Evolutionary conservation across 2,329 filamentous ascomycete genomes (phyloP), one percentile per base, ranked within the genome.

Genomic region (Paecilomyces sp.): DNA sequence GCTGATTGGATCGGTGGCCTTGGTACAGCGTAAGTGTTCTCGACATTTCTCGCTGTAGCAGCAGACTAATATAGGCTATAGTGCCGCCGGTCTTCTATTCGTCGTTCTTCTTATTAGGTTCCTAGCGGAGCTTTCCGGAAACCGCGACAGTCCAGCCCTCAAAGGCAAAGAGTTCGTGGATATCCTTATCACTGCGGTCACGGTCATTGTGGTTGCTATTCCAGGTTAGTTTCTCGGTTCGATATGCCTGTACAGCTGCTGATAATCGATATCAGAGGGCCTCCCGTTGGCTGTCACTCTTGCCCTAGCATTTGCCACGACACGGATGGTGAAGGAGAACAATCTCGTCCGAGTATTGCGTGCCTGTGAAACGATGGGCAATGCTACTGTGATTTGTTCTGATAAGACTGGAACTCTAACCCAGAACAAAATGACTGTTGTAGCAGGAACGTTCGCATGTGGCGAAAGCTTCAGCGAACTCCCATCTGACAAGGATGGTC

Each of bases 81-180:
- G 75, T 54, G 79, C 84, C 62, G 90, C 91, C 55, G 91, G 89
- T 64, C 79, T 94, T 13, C 80, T 96, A 54, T 96, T 97, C 76
- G 81, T 93, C 54, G 88, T 95, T 54, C 81, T 96, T 13, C 85
- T 96, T 68, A 92, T 96, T 77, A 85, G 91, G 67, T 97, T 96
- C 70, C 79, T 94, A 9, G 90, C 87, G 55, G 77, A 85, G 12
- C 82, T 96, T 2, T 81, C 74, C 58, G 77, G 74, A 18, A 80
- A 84, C 60, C 64, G 69, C 3, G 76, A 76, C 1, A 81, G 82
- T 0, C 81, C 91, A 2, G 86, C 90, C 2, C 74, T 86, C 57
- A 96, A 95, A 77, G 92, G 89, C 8, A 90, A 93, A 68, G 81
- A 84, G 57, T 91, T 91, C 67, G 80, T 91, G 65, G 83, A 88